Evolutionary conservation across 2,329 filamentous ascomycete genomes (phyloP), one percentile per base, ranked within the genome.

Genomic region (Verticillium nubilum): DNA sequence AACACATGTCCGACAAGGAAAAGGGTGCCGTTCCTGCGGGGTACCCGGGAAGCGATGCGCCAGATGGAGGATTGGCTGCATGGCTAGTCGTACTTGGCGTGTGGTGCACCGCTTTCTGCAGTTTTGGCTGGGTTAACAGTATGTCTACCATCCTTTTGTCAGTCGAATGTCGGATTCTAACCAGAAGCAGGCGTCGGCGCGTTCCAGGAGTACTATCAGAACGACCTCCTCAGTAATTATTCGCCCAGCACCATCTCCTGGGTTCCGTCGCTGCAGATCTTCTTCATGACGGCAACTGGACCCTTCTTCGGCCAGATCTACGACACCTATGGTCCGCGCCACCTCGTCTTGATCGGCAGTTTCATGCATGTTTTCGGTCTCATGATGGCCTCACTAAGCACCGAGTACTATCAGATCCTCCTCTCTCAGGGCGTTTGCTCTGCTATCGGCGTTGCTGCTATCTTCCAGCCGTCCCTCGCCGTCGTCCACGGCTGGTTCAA

Each of bases 181-280:
- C 42, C 5, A 10, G 3, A 50, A 4, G 29, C 19, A 50, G 42
- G 42, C 17, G 80, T 76, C 57, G 78, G 77, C 42, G 75, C 77
- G 2, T 80, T 75, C 67, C 76, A 80, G 63, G 74, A 73, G 5
- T 79, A 76, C 67, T 79, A 79, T 62, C 72, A 76, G 63, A 67
- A 68, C 1, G 66, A 67, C 1, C 68, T 76, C 10, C 70, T 77
- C 17, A 60, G 58, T 6, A 52, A 61, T 12, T 63, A 65, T n/a
- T 71, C 72, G 1, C 65, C 76, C 0, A 76, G 74, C 1, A 66
- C 69, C 52, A 78, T 81, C 52, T 77, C 77, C 4, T 79, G 77
- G 76, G 77, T 80, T 58, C 76, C 73, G 27, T 75, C 76, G 13
- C 64, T 79, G 5, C 77, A 80, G 61, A 68, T 68, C 9, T 74